Conservation (phyloP, 805 yeast genomes). For the Barnettozyma wickerhamii region DNA sequence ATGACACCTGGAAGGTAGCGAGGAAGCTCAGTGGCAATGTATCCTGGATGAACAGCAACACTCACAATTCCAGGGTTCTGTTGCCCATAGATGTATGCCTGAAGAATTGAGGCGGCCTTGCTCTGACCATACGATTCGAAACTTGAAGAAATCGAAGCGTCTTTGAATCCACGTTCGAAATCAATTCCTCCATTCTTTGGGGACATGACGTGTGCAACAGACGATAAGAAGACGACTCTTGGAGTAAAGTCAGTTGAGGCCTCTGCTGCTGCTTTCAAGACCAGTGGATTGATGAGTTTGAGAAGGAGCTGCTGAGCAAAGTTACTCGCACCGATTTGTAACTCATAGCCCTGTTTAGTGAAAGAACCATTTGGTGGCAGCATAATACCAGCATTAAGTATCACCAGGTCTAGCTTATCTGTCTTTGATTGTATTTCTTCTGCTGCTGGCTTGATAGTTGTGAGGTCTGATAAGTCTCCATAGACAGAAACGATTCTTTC, state of each 20-base stretch:
- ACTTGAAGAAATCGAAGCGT: conserved; percentile 6
- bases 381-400: conserved; percentile 45
- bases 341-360: conserved; percentile 42
- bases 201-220: conserved; percentile 32
- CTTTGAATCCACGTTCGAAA: conserved; percentile 24
- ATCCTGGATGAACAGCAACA: conserved; percentile 38
- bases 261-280: conserved; percentile 29
- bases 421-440: conserved; percentile 21
- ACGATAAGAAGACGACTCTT: conserved; percentile 43
- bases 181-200: conserved; percentile 30
- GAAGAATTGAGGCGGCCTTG: conserved; percentile 36
- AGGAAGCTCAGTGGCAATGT: conserved; percentile 30
- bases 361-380: conserved; percentile 31
- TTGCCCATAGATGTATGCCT: conserved; percentile 33
- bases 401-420: conserved; percentile 31
- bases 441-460: conserved; percentile 36
- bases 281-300: conserved; percentile 33
- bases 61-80: conserved; percentile 30
- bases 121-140: conserved; percentile 32
- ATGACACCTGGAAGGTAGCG: conserved; percentile 17
- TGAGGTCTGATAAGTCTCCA: conserved; percentile 37
- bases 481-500: conserved; percentile 22
- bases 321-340: conserved; percentile 42
- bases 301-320: conserved; percentile 44
- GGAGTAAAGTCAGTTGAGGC: conserved; percentile 22